Percentiles rank a stretch among this genome's conserved stretches.
Conservation (phyloP, 2,329 filamentous ascomycete species). For the Dactylellina drechsleri region DNA sequence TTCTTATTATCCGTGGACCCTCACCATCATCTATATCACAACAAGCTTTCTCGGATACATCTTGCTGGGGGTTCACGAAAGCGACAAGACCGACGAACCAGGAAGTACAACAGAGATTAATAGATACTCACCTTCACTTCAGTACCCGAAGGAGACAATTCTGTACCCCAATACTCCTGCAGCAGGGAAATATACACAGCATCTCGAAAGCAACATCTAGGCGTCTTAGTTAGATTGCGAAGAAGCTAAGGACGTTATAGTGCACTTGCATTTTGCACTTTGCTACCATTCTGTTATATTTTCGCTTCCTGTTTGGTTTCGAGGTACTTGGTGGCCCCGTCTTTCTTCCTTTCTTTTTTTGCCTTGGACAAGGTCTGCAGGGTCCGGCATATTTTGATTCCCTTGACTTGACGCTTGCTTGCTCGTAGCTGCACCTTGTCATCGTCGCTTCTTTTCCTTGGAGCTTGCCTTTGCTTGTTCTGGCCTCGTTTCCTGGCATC, state of each 20-base stretch:
- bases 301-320: slow-evolving; percentile 5
- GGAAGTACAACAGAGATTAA: slow-evolving; percentile 51
- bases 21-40: slow-evolving; percentile 28
- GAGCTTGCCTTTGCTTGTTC: slow-evolving; percentile 47
- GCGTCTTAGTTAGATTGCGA: slow-evolving; percentile 28
- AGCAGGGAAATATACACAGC: slow-evolving; percentile 10
- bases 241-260: slow-evolving; percentile 13
- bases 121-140: not conserved
- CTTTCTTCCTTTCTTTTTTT: slow-evolving; percentile 9
- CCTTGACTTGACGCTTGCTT: slow-evolving; percentile 29
- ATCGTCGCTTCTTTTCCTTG: slow-evolving; percentile 51
- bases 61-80: slow-evolving; percentile 16
- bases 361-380: slow-evolving; percentile 16
- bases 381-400: slow-evolving; percentile 47
- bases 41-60: slow-evolving; percentile 53
- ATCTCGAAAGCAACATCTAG: slow-evolving; percentile 4
- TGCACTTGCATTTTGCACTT: slow-evolving; percentile 10
- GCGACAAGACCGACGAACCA: slow-evolving; percentile 51
- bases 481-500: slow-evolving; percentile 55
- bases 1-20: slow-evolving; percentile 52
- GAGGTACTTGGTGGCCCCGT: not conserved
- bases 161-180: slow-evolving; percentile 49
- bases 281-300: slow-evolving; percentile 17
- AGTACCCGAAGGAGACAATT: not conserved
- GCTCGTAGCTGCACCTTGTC: slow-evolving; percentile 35